Evolutionary conservation across 2,329 filamentous ascomycete species (phyloP).

Genomic region (Diaporthe caulivora): DNA sequence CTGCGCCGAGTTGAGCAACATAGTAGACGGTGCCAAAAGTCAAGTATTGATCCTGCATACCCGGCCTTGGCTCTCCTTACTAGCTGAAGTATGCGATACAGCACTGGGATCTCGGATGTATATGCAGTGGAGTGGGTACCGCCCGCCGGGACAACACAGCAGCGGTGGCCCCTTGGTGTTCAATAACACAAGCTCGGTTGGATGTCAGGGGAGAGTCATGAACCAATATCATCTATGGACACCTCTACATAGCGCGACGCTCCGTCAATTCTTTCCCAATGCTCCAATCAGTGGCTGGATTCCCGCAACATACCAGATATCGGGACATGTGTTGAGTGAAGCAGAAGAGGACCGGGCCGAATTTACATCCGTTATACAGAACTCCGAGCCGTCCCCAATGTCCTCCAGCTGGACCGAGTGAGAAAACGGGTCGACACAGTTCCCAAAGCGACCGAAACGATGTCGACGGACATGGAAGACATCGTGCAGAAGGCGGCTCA

Average conservation of each 20-base stretch:
- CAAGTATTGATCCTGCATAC: slow-evolving; percentile 16
- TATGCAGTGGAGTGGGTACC: not conserved
- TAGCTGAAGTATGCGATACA: slow-evolving; percentile 17
- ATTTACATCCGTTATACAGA: not conserved
- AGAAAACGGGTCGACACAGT: slow-evolving; percentile 1
- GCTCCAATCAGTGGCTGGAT: not conserved
- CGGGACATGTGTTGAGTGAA: not conserved
- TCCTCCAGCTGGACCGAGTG: slow-evolving; percentile 14
- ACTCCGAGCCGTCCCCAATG: not conserved
- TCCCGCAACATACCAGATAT: not conserved
- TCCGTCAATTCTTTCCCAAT: not conserved
- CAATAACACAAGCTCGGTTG: not conserved
- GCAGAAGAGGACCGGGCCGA: not conserved
- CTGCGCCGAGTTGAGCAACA: slow-evolving; percentile 1
- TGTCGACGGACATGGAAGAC: not conserved
- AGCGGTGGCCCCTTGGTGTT: not conserved
- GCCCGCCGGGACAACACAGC: slow-evolving; percentile 1
- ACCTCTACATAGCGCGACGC: not conserved
- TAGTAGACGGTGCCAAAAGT: not conserved
- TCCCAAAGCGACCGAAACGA: not conserved
- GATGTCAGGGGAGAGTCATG: slow-evolving; percentile 10
- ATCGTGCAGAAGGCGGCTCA: slow-evolving; percentile 24
- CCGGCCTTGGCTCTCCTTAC: slow-evolving; percentile 18
- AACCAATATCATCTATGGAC: not conserved
- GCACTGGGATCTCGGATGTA: not conserved